These are phyloP conservation scores for Malassezia slooffiae DNA, from an alignment of 1,284 basidiomycete species.

Conservation along the genomic window DNA sequence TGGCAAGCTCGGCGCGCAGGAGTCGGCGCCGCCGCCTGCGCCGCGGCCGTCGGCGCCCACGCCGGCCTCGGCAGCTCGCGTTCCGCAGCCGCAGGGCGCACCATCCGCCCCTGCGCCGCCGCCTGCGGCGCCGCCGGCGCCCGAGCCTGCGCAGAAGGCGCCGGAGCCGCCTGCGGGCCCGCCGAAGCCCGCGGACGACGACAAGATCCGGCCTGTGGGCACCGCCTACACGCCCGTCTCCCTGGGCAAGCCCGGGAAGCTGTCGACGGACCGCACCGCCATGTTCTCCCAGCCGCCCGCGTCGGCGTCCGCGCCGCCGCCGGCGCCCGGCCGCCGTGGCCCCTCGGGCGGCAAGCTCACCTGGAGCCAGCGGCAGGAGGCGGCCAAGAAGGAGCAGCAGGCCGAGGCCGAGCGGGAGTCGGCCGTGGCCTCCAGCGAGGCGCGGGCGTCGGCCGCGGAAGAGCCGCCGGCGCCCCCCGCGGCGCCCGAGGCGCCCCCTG, in stretches of 20 bases:
- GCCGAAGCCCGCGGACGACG: conserved; percentile 35
- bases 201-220: conserved; percentile 41
- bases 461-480: conserved; percentile 4
- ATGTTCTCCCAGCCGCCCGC: conserved; percentile 28
- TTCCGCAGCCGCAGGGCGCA: conserved; percentile 13
- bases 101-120: conserved; percentile 15
- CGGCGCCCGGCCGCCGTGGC: conserved; percentile 16
- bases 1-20: conserved; percentile 11
- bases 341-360: conserved; percentile 33
- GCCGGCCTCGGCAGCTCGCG: not conserved
- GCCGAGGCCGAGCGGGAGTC: conserved; percentile 23
- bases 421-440: not conserved
- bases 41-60: conserved; percentile 1
- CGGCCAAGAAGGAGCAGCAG: conserved; percentile 32
- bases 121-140: conserved; percentile 6
- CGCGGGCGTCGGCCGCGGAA: conserved; percentile 16
- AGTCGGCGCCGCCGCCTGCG: conserved; percentile 9
- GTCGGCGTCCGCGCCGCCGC: conserved; percentile 15
- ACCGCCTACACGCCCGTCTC: conserved; percentile 41
- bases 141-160: conserved; percentile 9
- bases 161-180: conserved; percentile 2
- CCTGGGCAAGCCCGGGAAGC: conserved; percentile 42
- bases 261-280: conserved; percentile 33
- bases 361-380: conserved; percentile 44
- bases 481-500: conserved; percentile 2